A percentile compares a stretch with the other conserved stretches of the same genome.
phyloP scores from a whole-genome alignment of 2,329 filamentous ascomycete genomes.

The Ophiostoma sp. region DNA sequence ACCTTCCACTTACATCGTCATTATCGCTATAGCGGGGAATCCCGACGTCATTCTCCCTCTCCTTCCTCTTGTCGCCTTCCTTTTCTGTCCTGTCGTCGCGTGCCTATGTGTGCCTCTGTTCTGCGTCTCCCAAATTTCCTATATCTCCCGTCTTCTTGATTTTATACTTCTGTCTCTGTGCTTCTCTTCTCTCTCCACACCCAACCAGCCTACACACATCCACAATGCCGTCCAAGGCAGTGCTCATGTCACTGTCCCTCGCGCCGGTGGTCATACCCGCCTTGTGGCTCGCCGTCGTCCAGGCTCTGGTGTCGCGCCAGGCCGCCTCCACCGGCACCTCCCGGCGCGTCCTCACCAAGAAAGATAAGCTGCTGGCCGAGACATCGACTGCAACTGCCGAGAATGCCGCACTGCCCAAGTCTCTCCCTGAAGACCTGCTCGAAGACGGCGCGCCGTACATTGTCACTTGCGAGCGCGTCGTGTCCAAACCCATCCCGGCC shows the following conservation, averaged over 20 bases:
- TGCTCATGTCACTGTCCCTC: constrained; percentile 18
- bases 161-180: too few relatives aligned
- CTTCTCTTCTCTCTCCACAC: too few relatives aligned
- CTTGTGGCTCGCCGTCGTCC: constrained; percentile 18
- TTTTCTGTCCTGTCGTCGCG: background rate
- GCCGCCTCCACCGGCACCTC: constrained; percentile 7
- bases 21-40: constrained; percentile 14
- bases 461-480: constrained; percentile 24
- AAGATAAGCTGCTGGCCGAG: background rate
- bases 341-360: background rate
- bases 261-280: constrained; percentile 21
- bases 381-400: background rate
- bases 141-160: too few relatives aligned
- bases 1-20: constrained; percentile 8
- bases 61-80: background rate
- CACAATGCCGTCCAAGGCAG: constrained; percentile 8
- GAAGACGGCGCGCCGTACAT: constrained; percentile 19
- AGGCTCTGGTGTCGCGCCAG: constrained; percentile 18
- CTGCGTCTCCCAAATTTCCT: background rate
- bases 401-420: constrained; percentile 15
- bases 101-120: background rate
- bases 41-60: constrained; percentile 8
- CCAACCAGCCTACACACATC: background rate
- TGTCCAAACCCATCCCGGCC: constrained; percentile 19
- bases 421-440: constrained; percentile 21